These are phyloP conservation scores for Lonicera japonica DNA, from an alignment of 129 eudicot species.

Conservation along the genomic window DNA sequence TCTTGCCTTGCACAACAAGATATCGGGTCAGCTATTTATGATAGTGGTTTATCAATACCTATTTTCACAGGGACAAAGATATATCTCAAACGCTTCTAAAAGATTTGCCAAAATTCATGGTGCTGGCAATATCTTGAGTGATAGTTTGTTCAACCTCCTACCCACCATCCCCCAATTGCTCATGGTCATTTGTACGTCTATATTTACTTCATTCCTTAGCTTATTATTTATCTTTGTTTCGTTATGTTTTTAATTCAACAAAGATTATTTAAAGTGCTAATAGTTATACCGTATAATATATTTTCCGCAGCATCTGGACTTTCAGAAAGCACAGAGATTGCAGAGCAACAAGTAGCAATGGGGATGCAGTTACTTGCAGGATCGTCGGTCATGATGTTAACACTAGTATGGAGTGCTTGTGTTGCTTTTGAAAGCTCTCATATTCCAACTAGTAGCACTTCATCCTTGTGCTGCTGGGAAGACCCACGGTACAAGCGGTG, in stretches of 20 bases:
- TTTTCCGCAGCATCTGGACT: slow-evolving; percentile 32
- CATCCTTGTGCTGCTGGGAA: too few species aligned
- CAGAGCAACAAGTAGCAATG: slow-evolving; percentile 41
- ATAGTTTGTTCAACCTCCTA: slow-evolving; percentile 50
- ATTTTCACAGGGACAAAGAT: slow-evolving; percentile 48
- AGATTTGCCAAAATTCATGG: slow-evolving; percentile 41
- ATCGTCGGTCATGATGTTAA: slow-evolving; percentile 47
- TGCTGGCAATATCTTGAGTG: slow-evolving; percentile 63
- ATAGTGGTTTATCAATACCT: slow-evolving; percentile 50
- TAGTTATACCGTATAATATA: too few species aligned
- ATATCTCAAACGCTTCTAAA: slow-evolving; percentile 45
- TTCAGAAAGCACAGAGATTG: slow-evolving; percentile 17
- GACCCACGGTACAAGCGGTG: too few species aligned
- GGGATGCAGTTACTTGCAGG: slow-evolving; percentile 67
- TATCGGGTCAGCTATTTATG: slow-evolving; percentile 52
- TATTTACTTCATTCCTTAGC: neutral
- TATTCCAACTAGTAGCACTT: too few species aligned
- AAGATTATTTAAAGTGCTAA: too few species aligned
- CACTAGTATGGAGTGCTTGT: slow-evolving; percentile 52
- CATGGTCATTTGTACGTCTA: slow-evolving; percentile 45
- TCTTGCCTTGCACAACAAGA: slow-evolving; percentile 65
- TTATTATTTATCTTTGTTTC: too few species aligned
- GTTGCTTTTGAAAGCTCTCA: slow-evolving; percentile 51
- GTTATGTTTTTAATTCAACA: too few species aligned
- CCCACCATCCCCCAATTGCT: slow-evolving; percentile 49